Conservation (phyloP, 805 yeast species). For the Candida glaebosa region DNA sequence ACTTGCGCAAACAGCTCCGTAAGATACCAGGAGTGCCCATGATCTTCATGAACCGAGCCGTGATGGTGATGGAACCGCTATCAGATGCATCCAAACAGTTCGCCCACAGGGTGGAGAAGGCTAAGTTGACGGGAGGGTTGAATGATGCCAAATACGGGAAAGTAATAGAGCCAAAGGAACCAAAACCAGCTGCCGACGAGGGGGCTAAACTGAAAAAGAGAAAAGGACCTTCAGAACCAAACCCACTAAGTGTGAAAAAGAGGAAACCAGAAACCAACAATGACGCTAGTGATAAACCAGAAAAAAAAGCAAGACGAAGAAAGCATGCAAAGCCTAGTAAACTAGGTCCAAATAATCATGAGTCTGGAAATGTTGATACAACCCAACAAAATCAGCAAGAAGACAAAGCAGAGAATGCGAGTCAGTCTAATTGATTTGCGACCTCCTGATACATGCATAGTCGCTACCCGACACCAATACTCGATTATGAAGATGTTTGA, state of each 20-base stretch:
- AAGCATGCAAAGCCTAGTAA: constrained; percentile 16
- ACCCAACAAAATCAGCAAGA: background rate
- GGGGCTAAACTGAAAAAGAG: constrained; percentile 41
- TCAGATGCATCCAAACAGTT: constrained; percentile 58
- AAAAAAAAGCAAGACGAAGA: constrained; percentile 21
- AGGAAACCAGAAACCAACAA: constrained; percentile 40
- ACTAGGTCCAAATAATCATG: too few species aligned
- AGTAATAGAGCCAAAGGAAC: constrained; percentile 16
- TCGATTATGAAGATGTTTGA: background rate
- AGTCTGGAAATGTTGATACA: too few species aligned
- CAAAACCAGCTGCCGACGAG: constrained; percentile 3
- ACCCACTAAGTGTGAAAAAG: constrained; percentile 86
- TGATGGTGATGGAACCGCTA: constrained; percentile 94
- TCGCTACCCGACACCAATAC: background rate
- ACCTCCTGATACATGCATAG: background rate
- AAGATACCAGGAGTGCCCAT: constrained; percentile 87
- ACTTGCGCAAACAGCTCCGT: constrained; percentile 66
- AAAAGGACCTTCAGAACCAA: constrained; percentile 78
- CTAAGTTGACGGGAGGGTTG: constrained; percentile 74
- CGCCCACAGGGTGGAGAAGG: constrained; percentile 49
- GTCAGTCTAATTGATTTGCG: background rate
- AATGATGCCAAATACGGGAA: constrained; percentile 53
- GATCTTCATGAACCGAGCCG: constrained; percentile 82
- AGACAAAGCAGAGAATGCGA: background rate
- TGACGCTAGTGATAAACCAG: constrained; percentile 2